Conservation (phyloP, 768 basidiomycete species). For the Mycena olivaceomarginata region DNA sequence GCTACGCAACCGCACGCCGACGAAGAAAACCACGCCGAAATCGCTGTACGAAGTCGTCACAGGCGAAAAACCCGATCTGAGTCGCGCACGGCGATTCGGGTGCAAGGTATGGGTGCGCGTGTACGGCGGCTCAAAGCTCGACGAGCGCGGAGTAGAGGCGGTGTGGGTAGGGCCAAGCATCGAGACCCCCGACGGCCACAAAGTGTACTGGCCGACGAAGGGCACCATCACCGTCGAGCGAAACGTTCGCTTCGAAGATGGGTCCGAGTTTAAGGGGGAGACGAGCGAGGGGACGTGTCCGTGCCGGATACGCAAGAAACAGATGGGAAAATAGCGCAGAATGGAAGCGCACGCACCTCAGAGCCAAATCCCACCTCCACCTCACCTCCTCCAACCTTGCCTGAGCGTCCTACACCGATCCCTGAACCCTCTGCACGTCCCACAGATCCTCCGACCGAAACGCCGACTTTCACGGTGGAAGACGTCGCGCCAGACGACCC, state of each 20-base stretch:
- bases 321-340: conserved; percentile 4
- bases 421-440: not conserved
- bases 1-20: too few relatives aligned
- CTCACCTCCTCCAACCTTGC: not conserved
- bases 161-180: conserved; percentile 15
- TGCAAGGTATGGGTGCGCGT: not conserved
- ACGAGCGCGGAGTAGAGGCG: conserved; percentile 23
- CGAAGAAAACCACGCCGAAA: too few relatives aligned
- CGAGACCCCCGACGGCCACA: conserved; percentile 38
- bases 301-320: not conserved
- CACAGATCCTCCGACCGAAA: not conserved
- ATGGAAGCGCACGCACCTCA: conserved; percentile 31
- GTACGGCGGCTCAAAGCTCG: conserved; percentile 7
- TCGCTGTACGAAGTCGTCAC: conserved; percentile 24
- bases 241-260: conserved; percentile 33
- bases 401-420: not conserved
- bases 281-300: not conserved
- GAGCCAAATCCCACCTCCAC: conserved; percentile 14
- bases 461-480: not conserved
- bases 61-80: conserved; percentile 26
- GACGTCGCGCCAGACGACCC: not conserved
- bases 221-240: conserved; percentile 39
- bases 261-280: conserved; percentile 25
- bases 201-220: conserved; percentile 45
- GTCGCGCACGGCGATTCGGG: conserved; percentile 19